These are phyloP conservation scores for Malbranchea cinnamomea DNA, from an alignment of 2,329 filamentous ascomycete genomes.

Conservation along the genomic window DNA sequence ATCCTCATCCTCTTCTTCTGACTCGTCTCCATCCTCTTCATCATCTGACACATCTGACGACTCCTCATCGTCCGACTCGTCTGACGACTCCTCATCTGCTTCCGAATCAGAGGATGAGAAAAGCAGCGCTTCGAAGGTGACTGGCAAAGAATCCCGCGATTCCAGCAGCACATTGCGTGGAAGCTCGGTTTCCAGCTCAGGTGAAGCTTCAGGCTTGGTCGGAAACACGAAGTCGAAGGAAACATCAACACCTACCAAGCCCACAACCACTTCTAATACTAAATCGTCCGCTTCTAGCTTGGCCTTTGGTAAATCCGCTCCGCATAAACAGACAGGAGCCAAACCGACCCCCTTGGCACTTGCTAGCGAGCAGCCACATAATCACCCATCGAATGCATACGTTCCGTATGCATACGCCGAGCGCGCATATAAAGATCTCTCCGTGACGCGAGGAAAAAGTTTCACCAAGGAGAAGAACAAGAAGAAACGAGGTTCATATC, in stretches of 20 bases:
- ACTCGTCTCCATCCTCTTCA: slow-evolving; percentile 13
- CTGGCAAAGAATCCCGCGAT: slow-evolving; percentile 15
- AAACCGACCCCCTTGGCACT: slow-evolving; percentile 62
- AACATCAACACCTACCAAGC: slow-evolving; percentile 24
- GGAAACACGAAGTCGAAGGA: slow-evolving; percentile 15
- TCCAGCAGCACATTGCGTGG: slow-evolving; percentile 18
- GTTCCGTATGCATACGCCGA: slow-evolving; percentile 77
- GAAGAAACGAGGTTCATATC: slow-evolving; percentile 82
- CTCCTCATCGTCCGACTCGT: slow-evolving; percentile 13
- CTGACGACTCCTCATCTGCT: slow-evolving; percentile 13
- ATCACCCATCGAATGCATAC: slow-evolving; percentile 67
- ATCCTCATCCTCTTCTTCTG: slow-evolving; percentile 14
- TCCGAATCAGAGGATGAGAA: slow-evolving; percentile 13
- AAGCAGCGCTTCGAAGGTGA: slow-evolving; percentile 9
- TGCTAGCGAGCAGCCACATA: slow-evolving; percentile 52
- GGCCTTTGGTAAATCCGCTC: too few species aligned
- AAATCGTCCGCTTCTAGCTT: slow-evolving; percentile 15
- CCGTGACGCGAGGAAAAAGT: slow-evolving; percentile 83
- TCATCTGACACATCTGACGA: slow-evolving; percentile 10
- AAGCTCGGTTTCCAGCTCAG: slow-evolving; percentile 12
- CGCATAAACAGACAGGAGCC: slow-evolving; percentile 33
- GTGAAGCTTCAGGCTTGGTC: slow-evolving; percentile 7
- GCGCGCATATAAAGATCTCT: slow-evolving; percentile 72
- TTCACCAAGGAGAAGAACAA: slow-evolving; percentile 99
- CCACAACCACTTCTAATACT: slow-evolving; percentile 27